A percentile compares a stretch with the other conserved stretches of the same genome.
Conservation (phyloP, 1,284 basidiomycete genomes). For the Garcileccinum viscosum region DNA sequence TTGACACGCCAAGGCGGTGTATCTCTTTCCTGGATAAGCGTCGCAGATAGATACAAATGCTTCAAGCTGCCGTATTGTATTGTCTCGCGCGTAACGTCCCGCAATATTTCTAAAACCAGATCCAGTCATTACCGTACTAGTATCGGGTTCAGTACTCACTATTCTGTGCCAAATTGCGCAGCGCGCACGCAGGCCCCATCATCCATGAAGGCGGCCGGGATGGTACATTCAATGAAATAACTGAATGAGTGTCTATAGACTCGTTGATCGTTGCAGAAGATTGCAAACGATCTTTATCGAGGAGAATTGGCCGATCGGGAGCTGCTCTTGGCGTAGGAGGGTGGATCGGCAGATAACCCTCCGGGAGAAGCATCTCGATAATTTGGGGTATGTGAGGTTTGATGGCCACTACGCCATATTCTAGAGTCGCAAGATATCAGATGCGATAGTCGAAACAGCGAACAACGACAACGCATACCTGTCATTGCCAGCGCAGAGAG, state of each 20-base stretch:
- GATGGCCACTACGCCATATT: constrained; percentile 24
- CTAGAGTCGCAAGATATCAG: constrained; percentile 15
- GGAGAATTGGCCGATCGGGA: not conserved
- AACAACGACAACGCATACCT: constrained; percentile 2
- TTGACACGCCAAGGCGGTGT: constrained; percentile 19
- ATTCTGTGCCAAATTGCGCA: constrained; percentile 18
- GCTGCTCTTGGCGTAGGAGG: constrained; percentile 5
- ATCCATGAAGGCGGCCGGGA: not conserved
- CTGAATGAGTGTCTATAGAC: not conserved
- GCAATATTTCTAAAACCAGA: constrained; percentile 7
- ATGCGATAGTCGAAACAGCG: not conserved
- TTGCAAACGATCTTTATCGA: not conserved
- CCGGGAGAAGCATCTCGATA: constrained; percentile 23
- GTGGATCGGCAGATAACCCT: not conserved
- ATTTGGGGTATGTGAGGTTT: constrained; percentile 15
- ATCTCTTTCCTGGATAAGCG: constrained; percentile 24
- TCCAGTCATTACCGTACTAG: not conserved
- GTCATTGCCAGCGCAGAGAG: constrained; percentile 32
- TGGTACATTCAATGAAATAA: not conserved
- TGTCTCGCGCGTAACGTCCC: not conserved
- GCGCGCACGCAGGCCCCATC: not conserved
- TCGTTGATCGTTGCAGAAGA: not conserved
- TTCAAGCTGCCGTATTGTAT: constrained; percentile 26
- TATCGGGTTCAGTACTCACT: constrained; percentile 6
- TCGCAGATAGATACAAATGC: constrained; percentile 23